phyloP scores from a whole-genome alignment of 1,284 basidiomycete genomes.

The Austroboletus novae-zelandiae region DNA sequence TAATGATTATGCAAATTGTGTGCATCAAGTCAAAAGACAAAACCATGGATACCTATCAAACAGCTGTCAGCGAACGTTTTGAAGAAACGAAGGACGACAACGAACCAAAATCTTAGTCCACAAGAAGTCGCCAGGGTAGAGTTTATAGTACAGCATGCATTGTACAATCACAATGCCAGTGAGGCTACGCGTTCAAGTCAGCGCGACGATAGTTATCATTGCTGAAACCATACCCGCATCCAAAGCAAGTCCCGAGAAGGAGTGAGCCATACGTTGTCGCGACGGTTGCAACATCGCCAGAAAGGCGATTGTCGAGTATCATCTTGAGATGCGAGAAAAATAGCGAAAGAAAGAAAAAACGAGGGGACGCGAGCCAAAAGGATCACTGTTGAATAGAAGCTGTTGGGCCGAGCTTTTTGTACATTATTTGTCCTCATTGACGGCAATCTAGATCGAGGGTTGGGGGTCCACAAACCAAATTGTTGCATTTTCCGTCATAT shows the following conservation, averaged over 20 bases:
- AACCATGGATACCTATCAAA: slow-evolving; percentile 26
- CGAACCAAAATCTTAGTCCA: slow-evolving; percentile 39
- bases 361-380: slow-evolving; percentile 30
- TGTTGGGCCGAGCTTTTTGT: slow-evolving; percentile 22
- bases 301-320: not conserved
- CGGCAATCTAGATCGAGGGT: slow-evolving; percentile 16
- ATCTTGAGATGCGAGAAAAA: slow-evolving; percentile 12
- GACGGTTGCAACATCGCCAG: slow-evolving; percentile 33
- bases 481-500: slow-evolving; percentile 14
- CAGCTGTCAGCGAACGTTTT: slow-evolving; percentile 9
- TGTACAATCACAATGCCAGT: slow-evolving; percentile 48
- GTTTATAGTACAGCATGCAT: slow-evolving; percentile 42
- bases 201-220: not conserved
- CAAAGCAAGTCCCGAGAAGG: slow-evolving; percentile 30
- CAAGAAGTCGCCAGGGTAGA: slow-evolving; percentile 38
- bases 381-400: slow-evolving; percentile 18
- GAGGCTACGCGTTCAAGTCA: slow-evolving; percentile 34
- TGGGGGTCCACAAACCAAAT: slow-evolving; percentile 11
- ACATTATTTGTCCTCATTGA: slow-evolving; percentile 35
- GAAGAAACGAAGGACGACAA: slow-evolving; percentile 8
- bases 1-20: slow-evolving; percentile 28
- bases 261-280: slow-evolving; percentile 32
- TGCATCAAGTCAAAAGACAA: slow-evolving; percentile 32
- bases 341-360: slow-evolving; percentile 9
- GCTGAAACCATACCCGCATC: slow-evolving; percentile 19